Evolutionary conservation across 164 flowering plant species (phyloP), one percentile per base, ranked within the genome.

Genomic region (Macadamia integrifolia): DNA sequence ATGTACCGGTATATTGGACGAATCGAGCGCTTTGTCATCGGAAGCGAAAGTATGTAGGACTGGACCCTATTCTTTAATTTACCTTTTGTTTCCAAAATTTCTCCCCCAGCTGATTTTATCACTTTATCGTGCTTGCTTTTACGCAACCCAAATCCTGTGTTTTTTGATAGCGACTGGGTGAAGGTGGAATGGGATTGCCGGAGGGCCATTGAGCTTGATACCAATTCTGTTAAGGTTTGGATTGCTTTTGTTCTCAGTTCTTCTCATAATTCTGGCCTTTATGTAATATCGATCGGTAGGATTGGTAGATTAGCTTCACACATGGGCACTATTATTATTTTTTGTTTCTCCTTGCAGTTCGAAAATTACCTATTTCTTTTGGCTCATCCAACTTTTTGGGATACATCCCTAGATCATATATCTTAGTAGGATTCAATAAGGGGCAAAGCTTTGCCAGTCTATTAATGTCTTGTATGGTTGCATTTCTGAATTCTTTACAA

Each of bases 21-120:
- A 93, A 93, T 69, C 96, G 98, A 30, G 98, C 98, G 13, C 69
- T 93, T 13, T 91, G 98, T 66, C 87, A 87, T 79, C 87, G 80
- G 58, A 91, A 78, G 80, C 80, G 88, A 64, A 86, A 84, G 97
- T 93, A 78, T 69, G 88, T 78, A 48, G 23, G 61, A 50, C 13
- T 52, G n/a, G 61, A 12, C 12, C 35, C 35, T 29, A 30, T 61
- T 66, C 64, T 14, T 62, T n/a, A 40, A 11, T 10, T 62, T 9
- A 4, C 15, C 17, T 42, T 67, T 40, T 30, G 50, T 29, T 43
- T 55, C 48, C 31, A 12, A n/a, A 2, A 2, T 35, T 42, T 6
- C 61, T 63, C 31, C 5, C 14, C 44, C n/a, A 65, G 43, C 49
- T 46, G 52, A 9, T 44, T 53, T 60, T 58, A 12, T 40, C 52